phyloP scores from a whole-genome alignment of 129 eudicot genomes.

The Centrapalus pauciflorus region DNA sequence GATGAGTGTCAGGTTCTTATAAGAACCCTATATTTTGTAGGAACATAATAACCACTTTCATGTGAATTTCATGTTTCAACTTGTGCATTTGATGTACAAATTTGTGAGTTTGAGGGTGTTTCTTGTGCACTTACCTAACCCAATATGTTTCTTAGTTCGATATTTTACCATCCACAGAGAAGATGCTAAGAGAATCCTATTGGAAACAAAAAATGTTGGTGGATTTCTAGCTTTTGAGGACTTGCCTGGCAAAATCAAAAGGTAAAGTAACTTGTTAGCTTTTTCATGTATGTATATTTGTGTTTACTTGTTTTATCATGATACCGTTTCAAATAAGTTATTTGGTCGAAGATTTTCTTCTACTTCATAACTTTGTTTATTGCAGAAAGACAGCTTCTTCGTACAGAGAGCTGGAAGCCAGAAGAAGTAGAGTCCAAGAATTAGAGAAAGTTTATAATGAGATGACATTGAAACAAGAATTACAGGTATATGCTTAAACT shows the following conservation, averaged over 20 bases:
- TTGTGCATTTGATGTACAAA: no score
- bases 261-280: no score
- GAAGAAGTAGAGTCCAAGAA: conserved; percentile 41
- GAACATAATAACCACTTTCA: no score
- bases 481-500: conserved; percentile 37
- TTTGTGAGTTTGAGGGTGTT: no score
- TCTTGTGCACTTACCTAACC: no score
- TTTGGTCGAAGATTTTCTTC: background rate
- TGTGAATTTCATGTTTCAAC: no score
- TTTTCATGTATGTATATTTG: no score
- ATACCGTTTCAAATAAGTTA: conserved; percentile 17
- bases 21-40: background rate
- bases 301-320: no score
- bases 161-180: conserved; percentile 27
- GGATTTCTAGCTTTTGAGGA: conserved; percentile 2
- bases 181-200: conserved; percentile 47
- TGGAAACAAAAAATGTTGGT: conserved; percentile 8
- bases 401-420: conserved; percentile 50
- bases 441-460: conserved; percentile 48
- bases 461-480: conserved; percentile 55
- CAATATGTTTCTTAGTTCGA: no score
- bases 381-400: conserved; percentile 43
- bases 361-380: no score
- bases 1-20: no score
- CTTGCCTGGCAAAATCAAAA: conserved; percentile 38